Percentiles rank a stretch among this genome's conserved stretches.
Evolutionary conservation across 768 basidiomycete genomes (phyloP).

Genomic region (Boletus tomentosulus): DNA sequence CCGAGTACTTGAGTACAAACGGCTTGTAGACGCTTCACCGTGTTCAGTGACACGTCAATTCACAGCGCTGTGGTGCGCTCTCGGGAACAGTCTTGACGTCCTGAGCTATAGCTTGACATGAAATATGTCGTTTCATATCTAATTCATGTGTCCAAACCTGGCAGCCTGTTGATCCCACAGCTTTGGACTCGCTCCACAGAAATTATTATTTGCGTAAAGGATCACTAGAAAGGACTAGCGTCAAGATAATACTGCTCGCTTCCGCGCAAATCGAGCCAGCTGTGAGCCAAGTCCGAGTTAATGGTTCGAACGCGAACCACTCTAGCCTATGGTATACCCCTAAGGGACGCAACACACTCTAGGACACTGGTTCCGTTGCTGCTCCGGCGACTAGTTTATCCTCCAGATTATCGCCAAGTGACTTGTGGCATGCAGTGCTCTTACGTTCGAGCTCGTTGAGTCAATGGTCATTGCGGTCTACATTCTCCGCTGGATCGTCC

Average conservation of each 20-base stretch:
- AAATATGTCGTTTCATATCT: too few species aligned
- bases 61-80: not conserved
- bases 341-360: slow-evolving; percentile 37
- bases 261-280: slow-evolving; percentile 60
- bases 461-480: not conserved
- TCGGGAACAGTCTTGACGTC: not conserved
- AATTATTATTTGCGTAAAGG: too few species aligned
- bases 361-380: slow-evolving; percentile 17
- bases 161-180: not conserved
- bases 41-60: not conserved
- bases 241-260: not conserved
- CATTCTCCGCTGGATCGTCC: slow-evolving; percentile 53
- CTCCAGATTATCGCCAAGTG: slow-evolving; percentile 20
- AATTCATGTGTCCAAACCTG: not conserved
- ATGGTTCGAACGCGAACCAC: not conserved
- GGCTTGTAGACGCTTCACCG: not conserved
- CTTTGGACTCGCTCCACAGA: too few species aligned
- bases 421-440: slow-evolving; percentile 67
- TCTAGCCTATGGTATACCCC: slow-evolving; percentile 47
- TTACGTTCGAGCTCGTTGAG: slow-evolving; percentile 42
- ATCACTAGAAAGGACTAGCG: too few species aligned
- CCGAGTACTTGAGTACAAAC: too few species aligned
- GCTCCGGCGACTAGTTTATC: not conserved
- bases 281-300: slow-evolving; percentile 56
- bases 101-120: not conserved